Conservation (phyloP, 176 grass and related monocot genomes). For the Oryza meridionalis region DNA sequence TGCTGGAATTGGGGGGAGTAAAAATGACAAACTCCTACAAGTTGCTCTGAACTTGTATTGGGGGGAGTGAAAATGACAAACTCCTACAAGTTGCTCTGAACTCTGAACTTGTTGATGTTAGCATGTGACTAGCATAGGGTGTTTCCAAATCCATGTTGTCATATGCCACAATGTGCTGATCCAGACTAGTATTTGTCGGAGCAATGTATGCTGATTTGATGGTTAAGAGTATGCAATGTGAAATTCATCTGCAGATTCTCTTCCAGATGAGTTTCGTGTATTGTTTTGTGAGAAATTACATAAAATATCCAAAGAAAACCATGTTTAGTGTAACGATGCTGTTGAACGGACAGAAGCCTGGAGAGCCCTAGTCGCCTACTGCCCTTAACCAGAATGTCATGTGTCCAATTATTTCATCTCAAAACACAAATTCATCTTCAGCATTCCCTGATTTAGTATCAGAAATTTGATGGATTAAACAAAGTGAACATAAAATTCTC, state of each 20-base stretch:
- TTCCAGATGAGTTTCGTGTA: neutral
- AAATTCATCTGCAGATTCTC: neutral
- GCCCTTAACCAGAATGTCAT: neutral
- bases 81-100: neutral
- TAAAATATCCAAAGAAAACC: too few relatives aligned
- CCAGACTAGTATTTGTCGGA: neutral
- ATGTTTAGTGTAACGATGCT: too few relatives aligned
- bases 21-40: neutral
- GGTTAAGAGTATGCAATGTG: neutral
- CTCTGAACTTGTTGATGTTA: neutral
- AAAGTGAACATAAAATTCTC: neutral
- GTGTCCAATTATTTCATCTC: neutral
- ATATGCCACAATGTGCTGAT: neutral
- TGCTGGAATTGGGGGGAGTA: neutral
- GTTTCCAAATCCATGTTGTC: neutral
- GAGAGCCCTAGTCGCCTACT: too few relatives aligned
- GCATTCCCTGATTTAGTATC: neutral
- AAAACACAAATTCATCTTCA: neutral
- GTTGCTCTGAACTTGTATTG: too few relatives aligned
- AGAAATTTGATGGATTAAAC: neutral
- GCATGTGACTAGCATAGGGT: neutral
- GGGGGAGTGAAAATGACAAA: neutral
- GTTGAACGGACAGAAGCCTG: too few relatives aligned
- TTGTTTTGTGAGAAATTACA: neutral
- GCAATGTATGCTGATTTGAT: neutral